phyloP scores from a whole-genome alignment of 139 green algal species.

The Marvania coccoides region DNA sequence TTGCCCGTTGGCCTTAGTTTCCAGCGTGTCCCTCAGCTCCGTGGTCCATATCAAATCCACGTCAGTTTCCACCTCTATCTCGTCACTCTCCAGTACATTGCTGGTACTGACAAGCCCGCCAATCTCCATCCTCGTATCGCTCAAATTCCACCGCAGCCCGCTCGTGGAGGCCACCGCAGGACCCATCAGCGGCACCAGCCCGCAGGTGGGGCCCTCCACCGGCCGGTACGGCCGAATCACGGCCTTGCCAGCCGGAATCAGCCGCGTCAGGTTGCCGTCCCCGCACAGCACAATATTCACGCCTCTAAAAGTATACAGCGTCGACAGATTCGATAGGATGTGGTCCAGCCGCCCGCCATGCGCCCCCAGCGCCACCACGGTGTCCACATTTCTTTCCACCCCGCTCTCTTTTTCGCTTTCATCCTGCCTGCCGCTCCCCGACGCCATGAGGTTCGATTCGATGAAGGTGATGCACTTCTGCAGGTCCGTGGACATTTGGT shows the following conservation, averaged over 20 bases:
- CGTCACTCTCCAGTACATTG: slow-evolving; percentile 53
- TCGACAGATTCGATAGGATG: slow-evolving; percentile 73
- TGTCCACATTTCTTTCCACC: background rate
- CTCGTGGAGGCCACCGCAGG: slow-evolving; percentile 32
- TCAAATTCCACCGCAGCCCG: slow-evolving; percentile 83
- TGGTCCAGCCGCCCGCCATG: slow-evolving; percentile 91
- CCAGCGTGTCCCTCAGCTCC: slow-evolving; percentile 12
- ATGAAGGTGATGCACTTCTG: slow-evolving; percentile 66
- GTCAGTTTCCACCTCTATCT: slow-evolving; percentile 53
- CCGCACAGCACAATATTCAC: slow-evolving; percentile 71
- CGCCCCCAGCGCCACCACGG: slow-evolving; percentile 45
- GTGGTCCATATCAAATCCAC: slow-evolving; percentile 66
- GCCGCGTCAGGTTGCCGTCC: slow-evolving; percentile 71
- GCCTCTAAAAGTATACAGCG: slow-evolving; percentile 60
- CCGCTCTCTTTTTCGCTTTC: background rate
- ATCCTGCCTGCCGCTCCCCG: background rate
- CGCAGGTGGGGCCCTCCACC: slow-evolving; percentile 80
- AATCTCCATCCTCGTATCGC: slow-evolving; percentile 45
- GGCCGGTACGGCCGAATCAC: slow-evolving; percentile 37
- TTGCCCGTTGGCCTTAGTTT: background rate
- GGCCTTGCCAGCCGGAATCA: slow-evolving; percentile 54
- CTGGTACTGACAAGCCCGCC: slow-evolving; percentile 65
- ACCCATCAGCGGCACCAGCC: slow-evolving; percentile 66
- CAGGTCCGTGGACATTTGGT: slow-evolving; percentile 89
- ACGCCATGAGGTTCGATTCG: background rate